Conservation (phyloP, 805 yeast genomes). For the Limtongia smithiae region DNA sequence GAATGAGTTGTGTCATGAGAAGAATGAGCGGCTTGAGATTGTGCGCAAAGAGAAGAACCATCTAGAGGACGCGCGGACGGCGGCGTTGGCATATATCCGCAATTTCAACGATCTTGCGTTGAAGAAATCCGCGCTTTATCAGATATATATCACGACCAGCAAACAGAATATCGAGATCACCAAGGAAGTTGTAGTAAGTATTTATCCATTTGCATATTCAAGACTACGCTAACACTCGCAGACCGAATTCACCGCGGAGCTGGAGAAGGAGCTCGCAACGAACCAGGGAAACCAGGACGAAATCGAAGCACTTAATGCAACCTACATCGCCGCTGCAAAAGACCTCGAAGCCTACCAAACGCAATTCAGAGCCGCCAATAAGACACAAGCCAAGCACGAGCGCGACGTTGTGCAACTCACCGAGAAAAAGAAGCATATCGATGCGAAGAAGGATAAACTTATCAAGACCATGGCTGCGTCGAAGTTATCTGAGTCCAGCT, state of each 20-base stretch:
- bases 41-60: constrained; percentile 71
- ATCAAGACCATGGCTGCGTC: constrained; percentile 53
- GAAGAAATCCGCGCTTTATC: constrained; percentile 55
- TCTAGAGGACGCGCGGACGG: constrained; percentile 51
- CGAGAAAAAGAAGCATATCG: constrained; percentile 69
- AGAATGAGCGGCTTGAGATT: constrained; percentile 71
- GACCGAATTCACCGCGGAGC: constrained; percentile 41
- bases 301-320: constrained; percentile 34
- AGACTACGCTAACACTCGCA: background rate
- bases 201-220: background rate
- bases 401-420: constrained; percentile 64
- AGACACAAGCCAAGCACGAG: constrained; percentile 43
- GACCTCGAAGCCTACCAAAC: constrained; percentile 32
- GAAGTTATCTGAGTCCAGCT: constrained; percentile 44
- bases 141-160: constrained; percentile 41
- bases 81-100: constrained; percentile 62
- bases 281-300: constrained; percentile 43
- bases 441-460: constrained; percentile 55
- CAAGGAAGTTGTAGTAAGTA: constrained; percentile 37
- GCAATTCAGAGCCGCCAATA: constrained; percentile 35
- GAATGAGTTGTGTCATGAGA: constrained; percentile 76
- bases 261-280: constrained; percentile 45
- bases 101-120: constrained; percentile 59
- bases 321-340: constrained; percentile 20
- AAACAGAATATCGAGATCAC: constrained; percentile 43